Conservation (phyloP, 1,139 yeast species). For the Debaryomycetaceae sp. region DNA sequence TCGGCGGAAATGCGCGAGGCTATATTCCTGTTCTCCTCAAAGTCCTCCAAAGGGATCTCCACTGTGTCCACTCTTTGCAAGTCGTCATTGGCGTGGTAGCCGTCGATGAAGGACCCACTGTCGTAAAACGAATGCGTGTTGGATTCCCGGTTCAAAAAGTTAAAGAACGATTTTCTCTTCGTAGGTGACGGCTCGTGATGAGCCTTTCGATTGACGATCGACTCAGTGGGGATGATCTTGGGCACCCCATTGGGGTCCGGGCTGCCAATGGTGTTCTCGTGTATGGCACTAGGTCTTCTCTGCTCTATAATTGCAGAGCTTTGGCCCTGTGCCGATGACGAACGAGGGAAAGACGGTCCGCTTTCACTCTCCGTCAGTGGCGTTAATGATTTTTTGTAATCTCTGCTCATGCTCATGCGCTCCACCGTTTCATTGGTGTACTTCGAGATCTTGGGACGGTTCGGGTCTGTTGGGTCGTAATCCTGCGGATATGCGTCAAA, state of each 20-base stretch:
- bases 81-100: slow-evolving; percentile 18
- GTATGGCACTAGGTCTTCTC: slow-evolving; percentile 5
- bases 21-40: slow-evolving; percentile 21
- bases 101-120: slow-evolving; percentile 28
- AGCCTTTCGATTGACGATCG: slow-evolving; percentile 10
- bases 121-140: slow-evolving; percentile 24
- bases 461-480: slow-evolving; percentile 64
- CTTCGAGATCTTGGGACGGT: slow-evolving; percentile 33
- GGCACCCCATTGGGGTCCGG: slow-evolving; percentile 9
- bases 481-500: slow-evolving; percentile 52
- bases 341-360: slow-evolving; percentile 3
- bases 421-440: slow-evolving; percentile 21
- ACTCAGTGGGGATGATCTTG: slow-evolving; percentile 8
- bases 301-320: slow-evolving; percentile 5
- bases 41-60: slow-evolving; percentile 47
- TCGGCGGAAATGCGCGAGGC: slow-evolving; percentile 26
- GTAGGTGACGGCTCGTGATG: slow-evolving; percentile 2
- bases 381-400: slow-evolving; percentile 9
- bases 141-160: slow-evolving; percentile 25
- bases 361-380: slow-evolving; percentile 6
- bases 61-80: slow-evolving; percentile 32
- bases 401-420: slow-evolving; percentile 16
- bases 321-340: slow-evolving; percentile 3
- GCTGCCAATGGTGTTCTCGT: slow-evolving; percentile 3
- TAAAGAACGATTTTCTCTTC: slow-evolving; percentile 21